phyloP scores from a whole-genome alignment of 2,329 filamentous ascomycete species.

The Penicillium vulpinum region DNA sequence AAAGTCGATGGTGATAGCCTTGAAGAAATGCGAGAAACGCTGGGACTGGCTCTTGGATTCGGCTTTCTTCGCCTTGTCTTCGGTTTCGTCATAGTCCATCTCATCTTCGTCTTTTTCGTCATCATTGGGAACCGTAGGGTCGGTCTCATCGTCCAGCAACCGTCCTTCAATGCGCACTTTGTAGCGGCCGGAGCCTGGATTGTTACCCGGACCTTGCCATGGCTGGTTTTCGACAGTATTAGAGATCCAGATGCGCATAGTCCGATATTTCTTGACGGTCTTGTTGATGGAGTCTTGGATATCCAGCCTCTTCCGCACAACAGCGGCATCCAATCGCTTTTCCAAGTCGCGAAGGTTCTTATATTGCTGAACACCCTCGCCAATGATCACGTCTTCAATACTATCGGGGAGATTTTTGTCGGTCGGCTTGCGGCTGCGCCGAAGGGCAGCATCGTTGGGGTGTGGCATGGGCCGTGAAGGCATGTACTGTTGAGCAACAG shows the following conservation, averaged over 20 bases:
- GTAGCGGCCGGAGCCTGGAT: slow-evolving; percentile 55
- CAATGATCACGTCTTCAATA: slow-evolving; percentile 77
- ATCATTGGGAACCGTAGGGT: slow-evolving; percentile 53
- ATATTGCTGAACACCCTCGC: slow-evolving; percentile 80
- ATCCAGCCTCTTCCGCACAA: slow-evolving; percentile 91
- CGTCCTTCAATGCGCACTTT: slow-evolving; percentile 89
- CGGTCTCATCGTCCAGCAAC: slow-evolving; percentile 69
- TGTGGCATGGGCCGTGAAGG: slow-evolving; percentile 38
- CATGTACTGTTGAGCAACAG: slow-evolving; percentile 41
- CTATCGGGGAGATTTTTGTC: slow-evolving; percentile 94
- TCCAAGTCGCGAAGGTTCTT: slow-evolving; percentile 82
- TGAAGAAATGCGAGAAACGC: slow-evolving; percentile 53
- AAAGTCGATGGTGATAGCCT: slow-evolving; percentile 53
- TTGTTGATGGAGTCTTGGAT: slow-evolving; percentile 78
- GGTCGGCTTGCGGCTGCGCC: slow-evolving; percentile 83
- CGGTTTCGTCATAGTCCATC: slow-evolving; percentile 62
- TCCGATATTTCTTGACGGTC: slow-evolving; percentile 76
- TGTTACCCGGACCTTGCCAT: slow-evolving; percentile 64
- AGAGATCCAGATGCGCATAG: slow-evolving; percentile 88
- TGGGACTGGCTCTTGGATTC: slow-evolving; percentile 36
- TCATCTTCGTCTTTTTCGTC: slow-evolving; percentile 47
- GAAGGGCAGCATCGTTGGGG: slow-evolving; percentile 59
- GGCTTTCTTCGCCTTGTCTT: slow-evolving; percentile 31
- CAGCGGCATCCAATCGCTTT: slow-evolving; percentile 82
- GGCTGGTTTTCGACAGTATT: slow-evolving; percentile 94